phyloP scores from a whole-genome alignment of 164 flowering plant genomes.

The Euptelea pleiosperma region DNA sequence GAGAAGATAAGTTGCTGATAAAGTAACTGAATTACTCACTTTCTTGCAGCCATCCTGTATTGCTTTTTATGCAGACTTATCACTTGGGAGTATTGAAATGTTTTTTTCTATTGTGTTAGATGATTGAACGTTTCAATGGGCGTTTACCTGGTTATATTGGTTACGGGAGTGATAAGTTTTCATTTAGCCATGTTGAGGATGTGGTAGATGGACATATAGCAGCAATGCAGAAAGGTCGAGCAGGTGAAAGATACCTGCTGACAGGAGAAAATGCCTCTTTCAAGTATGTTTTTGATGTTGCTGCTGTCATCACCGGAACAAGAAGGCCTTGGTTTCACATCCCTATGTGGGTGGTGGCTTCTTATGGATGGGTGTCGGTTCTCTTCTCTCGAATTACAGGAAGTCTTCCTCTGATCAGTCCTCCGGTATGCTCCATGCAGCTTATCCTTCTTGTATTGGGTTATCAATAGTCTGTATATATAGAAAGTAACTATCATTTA shows the following conservation, averaged over 20 bases:
- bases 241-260: constrained; percentile 80
- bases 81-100: background rate
- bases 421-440: constrained; percentile 53
- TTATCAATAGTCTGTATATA: background rate
- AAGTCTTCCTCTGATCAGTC: constrained; percentile 76
- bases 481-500: background rate
- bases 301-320: constrained; percentile 64
- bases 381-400: constrained; percentile 60
- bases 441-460: background rate
- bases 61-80: no score
- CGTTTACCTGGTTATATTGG: constrained; percentile 90
- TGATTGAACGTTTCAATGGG: constrained; percentile 80
- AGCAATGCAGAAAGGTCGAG: constrained; percentile 66
- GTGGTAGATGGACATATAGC: constrained; percentile 81
- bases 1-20: no score
- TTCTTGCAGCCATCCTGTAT: no score
- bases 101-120: constrained; percentile 31
- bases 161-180: constrained; percentile 52
- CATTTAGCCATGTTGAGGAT: constrained; percentile 87
- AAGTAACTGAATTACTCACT: no score
- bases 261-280: constrained; percentile 95
- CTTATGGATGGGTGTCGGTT: constrained; percentile 71
- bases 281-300: constrained; percentile 63
- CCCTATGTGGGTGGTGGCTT: constrained; percentile 59
- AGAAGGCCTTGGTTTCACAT: constrained; percentile 54